Percentiles rank a stretch among this genome's conserved stretches.
phyloP scores from a whole-genome alignment of 495 filamentous ascomycete genomes.

The Aspergillus baeticus region DNA sequence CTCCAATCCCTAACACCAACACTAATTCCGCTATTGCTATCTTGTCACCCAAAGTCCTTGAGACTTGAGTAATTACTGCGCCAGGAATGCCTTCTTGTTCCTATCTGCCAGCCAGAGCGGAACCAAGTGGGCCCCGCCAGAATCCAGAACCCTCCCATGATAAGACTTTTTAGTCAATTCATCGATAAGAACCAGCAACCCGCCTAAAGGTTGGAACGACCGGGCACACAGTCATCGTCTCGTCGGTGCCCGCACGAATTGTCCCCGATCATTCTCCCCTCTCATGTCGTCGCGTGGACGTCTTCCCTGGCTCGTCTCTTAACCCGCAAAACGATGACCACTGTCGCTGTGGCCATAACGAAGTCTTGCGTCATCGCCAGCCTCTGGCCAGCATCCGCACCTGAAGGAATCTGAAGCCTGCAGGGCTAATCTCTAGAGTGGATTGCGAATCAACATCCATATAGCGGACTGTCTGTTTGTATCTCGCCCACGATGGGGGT shows the following conservation, averaged over 20 bases:
- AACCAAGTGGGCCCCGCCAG: slow-evolving; percentile 18
- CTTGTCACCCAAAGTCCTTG: neutral
- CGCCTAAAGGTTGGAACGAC: neutral
- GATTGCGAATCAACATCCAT: neutral
- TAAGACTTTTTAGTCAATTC: slow-evolving; percentile 26
- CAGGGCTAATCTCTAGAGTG: neutral
- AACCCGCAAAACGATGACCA: slow-evolving; percentile 14
- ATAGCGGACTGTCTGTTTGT: neutral
- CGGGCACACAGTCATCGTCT: neutral
- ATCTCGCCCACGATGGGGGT: slow-evolving; percentile 31
- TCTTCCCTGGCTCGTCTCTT: neutral
- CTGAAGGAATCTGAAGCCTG: neutral
- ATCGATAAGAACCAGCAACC: slow-evolving; percentile 8
- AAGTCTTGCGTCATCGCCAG: slow-evolving; percentile 21
- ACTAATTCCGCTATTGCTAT: neutral
- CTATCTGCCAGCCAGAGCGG: neutral
- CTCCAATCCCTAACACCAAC: neutral
- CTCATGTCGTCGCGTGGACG: slow-evolving; percentile 1
- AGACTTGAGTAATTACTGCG: neutral
- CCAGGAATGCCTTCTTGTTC: neutral
- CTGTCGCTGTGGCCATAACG: slow-evolving; percentile 8
- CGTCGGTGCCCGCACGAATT: neutral
- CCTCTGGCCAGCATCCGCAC: slow-evolving; percentile 1
- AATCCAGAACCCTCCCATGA: slow-evolving; percentile 16
- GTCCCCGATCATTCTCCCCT: neutral